Percentiles rank a stretch among this genome's conserved stretches.
Conservation (phyloP, 306 rosid genomes). For the Prinsepia uniflora region DNA sequence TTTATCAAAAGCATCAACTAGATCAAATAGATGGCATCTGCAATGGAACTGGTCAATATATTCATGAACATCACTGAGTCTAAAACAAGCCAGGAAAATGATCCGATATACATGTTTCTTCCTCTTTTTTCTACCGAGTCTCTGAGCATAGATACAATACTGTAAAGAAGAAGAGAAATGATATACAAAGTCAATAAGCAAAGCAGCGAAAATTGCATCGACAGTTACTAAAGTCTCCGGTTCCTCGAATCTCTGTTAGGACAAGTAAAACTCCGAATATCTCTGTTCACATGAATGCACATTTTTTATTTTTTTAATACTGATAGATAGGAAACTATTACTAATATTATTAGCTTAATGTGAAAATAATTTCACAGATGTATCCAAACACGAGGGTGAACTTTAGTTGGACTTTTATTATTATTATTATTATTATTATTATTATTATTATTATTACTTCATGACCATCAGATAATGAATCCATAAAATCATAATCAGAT, state of each 20-base stretch:
- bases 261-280: conserved; percentile 27
- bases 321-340: too few species aligned
- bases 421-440: too few species aligned
- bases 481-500: too few species aligned
- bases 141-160: conserved; percentile 29
- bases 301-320: too few species aligned
- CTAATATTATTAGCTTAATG: too few species aligned
- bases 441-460: too few species aligned
- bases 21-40: background rate
- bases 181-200: conserved; percentile 28
- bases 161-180: conserved; percentile 34
- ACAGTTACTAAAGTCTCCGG: conserved; percentile 18
- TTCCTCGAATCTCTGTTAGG: conserved; percentile 21
- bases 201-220: conserved; percentile 19
- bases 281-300: too few species aligned
- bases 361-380: too few species aligned
- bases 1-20: too few species aligned
- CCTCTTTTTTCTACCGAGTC: conserved; percentile 18
- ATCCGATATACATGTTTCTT: background rate
- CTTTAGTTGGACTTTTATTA: too few species aligned
- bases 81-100: background rate
- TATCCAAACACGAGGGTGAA: too few species aligned
- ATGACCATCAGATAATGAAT: too few species aligned
- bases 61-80: conserved; percentile 1
- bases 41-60: background rate